Evolutionary conservation across 139 green algal species (phyloP).

Genomic region (Chlamydomonas sp.): DNA sequence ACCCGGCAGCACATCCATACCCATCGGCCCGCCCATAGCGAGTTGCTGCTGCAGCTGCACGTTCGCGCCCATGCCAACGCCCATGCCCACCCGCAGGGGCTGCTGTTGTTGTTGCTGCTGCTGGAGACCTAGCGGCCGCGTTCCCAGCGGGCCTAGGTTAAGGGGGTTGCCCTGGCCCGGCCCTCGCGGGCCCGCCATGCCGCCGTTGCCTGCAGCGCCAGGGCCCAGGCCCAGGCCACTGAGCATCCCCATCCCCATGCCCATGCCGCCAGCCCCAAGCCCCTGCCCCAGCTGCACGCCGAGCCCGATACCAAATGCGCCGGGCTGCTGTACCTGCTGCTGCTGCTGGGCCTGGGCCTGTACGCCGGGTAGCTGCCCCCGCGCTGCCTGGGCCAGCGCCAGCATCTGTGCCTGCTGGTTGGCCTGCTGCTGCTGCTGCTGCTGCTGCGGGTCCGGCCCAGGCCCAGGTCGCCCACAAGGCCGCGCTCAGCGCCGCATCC

Average conservation of each 20-base stretch:
- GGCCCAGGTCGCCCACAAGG: background rate
- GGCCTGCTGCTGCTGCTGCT: constrained; percentile 12
- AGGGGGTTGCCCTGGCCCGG: too few relatives aligned
- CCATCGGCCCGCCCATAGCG: background rate
- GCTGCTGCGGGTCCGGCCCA: background rate
- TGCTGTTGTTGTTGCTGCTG: background rate
- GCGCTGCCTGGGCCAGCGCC: background rate
- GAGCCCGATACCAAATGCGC: too few relatives aligned
- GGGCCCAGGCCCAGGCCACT: background rate
- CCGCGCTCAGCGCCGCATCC: too few relatives aligned
- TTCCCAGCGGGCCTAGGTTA: too few relatives aligned
- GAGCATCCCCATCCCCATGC: background rate
- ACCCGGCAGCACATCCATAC: background rate
- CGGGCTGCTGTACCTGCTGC: background rate
- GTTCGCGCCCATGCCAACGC: background rate
- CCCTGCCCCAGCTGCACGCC: too few relatives aligned
- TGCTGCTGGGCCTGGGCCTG: background rate
- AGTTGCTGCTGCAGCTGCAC: background rate
- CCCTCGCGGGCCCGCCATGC: too few relatives aligned
- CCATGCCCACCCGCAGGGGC: background rate
- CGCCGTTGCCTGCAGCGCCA: too few relatives aligned
- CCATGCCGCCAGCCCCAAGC: background rate
- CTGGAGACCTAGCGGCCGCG: too few relatives aligned
- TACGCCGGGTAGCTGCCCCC: background rate
- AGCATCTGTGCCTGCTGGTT: background rate